Base-by-base conservation (phyloP, 2,329 filamentous ascomycete genomes). In the Fonsecaea nubica region DNA sequence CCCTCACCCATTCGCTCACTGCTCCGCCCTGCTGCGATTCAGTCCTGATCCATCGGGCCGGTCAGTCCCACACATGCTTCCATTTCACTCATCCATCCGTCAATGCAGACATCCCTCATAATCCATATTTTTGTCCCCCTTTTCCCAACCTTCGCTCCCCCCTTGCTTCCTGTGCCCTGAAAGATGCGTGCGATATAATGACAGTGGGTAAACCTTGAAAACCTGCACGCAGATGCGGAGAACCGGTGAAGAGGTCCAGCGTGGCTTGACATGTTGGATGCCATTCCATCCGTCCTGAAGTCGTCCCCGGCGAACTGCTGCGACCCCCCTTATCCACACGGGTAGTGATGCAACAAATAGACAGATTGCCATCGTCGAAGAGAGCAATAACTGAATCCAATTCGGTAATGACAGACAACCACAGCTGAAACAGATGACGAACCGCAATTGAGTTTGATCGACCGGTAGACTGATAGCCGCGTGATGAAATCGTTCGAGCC, bases 351-450 rank as follows among this genome's bases (percentile, higher is more conserved):
- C 18, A 50, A 50, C 42, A 21, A 21, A 48, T 15, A 50, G 12
- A 50, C 25, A 13, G 6, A 6, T 50, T 50, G 45, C 45, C n/a
- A 12, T 48, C 18, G 18, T 13, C 7, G 5, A 10, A 48, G 42
- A 48, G 21, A 21, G n/a, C 8, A 50, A 25, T 30, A 25, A 25
- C 25, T 12, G 45, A 25, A 25, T 4, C 45, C 45, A 12, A 21
- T 50, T 50, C 21, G 45, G 45, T 50, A 50, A 50, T 12, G 45
- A 50, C 45, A 50, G 45, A 50, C 45, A 50, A 13, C 45, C 45
- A 50, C 45, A 30, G 21, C 45, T 18, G 45, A 30, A 50, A 30
- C 18, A 50, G 10, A 50, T 50, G 21, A 50, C 18, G 8, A 25
- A 30, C 45, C 45, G 45, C 45, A 9, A 9, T 50, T 25, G 45